phyloP scores from a whole-genome alignment of 2,329 filamentous ascomycete genomes.

The Emmonsia crescens region DNA sequence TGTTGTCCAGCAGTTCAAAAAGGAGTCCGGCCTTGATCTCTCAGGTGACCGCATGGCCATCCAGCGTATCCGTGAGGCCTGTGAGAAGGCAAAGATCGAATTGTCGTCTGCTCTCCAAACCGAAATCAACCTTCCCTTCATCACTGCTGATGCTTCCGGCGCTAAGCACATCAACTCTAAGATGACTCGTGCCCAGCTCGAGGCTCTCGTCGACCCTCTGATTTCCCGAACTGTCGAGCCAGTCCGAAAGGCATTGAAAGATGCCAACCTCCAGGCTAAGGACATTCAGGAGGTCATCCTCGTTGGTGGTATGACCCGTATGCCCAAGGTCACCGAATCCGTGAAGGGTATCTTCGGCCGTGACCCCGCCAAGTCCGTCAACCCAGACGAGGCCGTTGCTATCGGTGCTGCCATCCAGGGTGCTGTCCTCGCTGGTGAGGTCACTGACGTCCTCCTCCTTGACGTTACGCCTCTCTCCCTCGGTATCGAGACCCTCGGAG shows the following conservation, averaged over 20 bases:
- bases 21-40: conserved; percentile 83
- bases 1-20: conserved; percentile 93
- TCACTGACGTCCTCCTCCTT: conserved; percentile 88
- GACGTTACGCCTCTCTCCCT: conserved; percentile 94
- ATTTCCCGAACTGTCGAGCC: conserved; percentile 81
- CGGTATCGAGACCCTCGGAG: conserved; percentile 95
- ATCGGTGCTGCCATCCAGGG: conserved; percentile 96
- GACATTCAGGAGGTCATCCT: conserved; percentile 97
- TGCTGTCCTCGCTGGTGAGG: conserved; percentile 90
- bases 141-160: conserved; percentile 88
- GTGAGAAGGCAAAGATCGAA: conserved; percentile 99
- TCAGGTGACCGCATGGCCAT: conserved; percentile 93
- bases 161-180: conserved; percentile 98
- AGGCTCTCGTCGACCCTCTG: conserved; percentile 82
- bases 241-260: conserved; percentile 93
- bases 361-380: conserved; percentile 94
- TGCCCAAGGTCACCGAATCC: conserved; percentile 95
- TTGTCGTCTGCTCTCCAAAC: conserved; percentile 90
- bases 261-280: conserved; percentile 80
- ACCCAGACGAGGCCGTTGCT: conserved; percentile 95
- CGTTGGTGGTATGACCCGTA: conserved; percentile 98
- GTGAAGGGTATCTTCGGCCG: conserved; percentile 96
- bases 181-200: conserved; percentile 83
- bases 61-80: conserved; percentile 95
- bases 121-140: conserved; percentile 97